A percentile compares a stretch with the other conserved stretches of the same genome.
Evolutionary conservation across 495 filamentous ascomycete genomes (phyloP).

Genomic region (Penicillium canariense): DNA sequence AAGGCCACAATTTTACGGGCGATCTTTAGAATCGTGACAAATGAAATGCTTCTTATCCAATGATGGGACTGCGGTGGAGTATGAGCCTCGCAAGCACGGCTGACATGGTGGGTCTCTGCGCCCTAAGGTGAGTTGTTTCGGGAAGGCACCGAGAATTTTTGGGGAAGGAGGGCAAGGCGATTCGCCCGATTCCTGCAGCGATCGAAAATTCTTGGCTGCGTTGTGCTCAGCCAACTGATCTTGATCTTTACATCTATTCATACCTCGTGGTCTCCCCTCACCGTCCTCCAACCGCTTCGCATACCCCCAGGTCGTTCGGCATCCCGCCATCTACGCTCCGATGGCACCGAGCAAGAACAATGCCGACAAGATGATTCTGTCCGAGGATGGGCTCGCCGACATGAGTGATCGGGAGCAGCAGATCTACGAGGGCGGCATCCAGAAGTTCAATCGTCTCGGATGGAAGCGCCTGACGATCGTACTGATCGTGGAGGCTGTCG

Average conservation of each 20-base stretch:
- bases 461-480: slow-evolving; percentile 32
- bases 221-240: not conserved
- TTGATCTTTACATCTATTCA: not conserved
- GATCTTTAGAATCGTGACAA: not conserved
- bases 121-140: not conserved
- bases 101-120: not conserved
- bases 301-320: not conserved
- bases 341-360: slow-evolving; percentile 4
- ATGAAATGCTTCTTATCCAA: not conserved
- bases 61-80: not conserved
- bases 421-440: slow-evolving; percentile 14
- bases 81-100: not conserved
- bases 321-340: not conserved
- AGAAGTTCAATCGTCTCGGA: slow-evolving; percentile 29
- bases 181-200: not conserved
- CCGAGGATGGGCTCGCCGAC: not conserved
- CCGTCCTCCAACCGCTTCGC: not conserved
- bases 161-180: no score
- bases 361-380: not conserved
- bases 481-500: slow-evolving; percentile 61
- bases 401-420: slow-evolving; percentile 9
- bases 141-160: slow-evolving; percentile 1
- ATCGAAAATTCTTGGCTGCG: not conserved
- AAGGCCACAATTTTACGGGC: not conserved
- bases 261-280: not conserved